These are phyloP conservation scores for Cystobasidiaceae sp. DNA, from an alignment of 1,284 basidiomycete genomes.

Conservation along the genomic window DNA sequence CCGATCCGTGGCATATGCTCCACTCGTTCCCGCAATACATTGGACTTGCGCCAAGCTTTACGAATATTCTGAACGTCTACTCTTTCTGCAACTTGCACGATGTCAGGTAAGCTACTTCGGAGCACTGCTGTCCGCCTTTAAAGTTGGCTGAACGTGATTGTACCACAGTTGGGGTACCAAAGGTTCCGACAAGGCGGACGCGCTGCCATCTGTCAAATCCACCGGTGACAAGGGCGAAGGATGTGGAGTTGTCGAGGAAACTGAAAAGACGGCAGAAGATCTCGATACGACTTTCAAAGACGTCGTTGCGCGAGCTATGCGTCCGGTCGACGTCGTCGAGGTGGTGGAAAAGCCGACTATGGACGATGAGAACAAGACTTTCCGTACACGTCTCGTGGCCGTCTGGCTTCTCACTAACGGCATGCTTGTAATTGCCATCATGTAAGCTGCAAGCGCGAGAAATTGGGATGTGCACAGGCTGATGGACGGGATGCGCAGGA, in stretches of 20 bases:
- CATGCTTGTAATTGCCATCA: conserved; percentile 24
- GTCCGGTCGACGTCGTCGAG: neutral
- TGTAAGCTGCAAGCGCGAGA: neutral
- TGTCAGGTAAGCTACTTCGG: conserved; percentile 50
- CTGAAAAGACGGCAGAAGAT: conserved; percentile 67
- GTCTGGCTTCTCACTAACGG: conserved; percentile 72
- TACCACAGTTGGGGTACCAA: conserved; percentile 74
- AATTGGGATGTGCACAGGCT: neutral
- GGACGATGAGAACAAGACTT: conserved; percentile 30
- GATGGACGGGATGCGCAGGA: neutral
- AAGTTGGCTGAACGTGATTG: neutral
- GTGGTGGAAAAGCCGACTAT: neutral
- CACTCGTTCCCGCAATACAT: conserved; percentile 94
- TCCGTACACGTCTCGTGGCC: conserved; percentile 28
- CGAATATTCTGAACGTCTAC: conserved; percentile 69
- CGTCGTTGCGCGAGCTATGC: conserved; percentile 73
- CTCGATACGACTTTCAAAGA: conserved; percentile 87
- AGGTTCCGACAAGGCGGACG: conserved; percentile 90
- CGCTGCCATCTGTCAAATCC: conserved; percentile 78
- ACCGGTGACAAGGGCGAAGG: conserved; percentile 54
- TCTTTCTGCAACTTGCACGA: conserved; percentile 88
- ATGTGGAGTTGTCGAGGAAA: conserved; percentile 73
- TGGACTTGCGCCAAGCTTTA: conserved; percentile 40
- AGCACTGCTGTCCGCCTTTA: neutral
- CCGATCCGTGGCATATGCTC: conserved; percentile 98